Evolutionary conservation across 1,284 basidiomycete species (phyloP).

Genomic region (Rhodotorula sp.): DNA sequence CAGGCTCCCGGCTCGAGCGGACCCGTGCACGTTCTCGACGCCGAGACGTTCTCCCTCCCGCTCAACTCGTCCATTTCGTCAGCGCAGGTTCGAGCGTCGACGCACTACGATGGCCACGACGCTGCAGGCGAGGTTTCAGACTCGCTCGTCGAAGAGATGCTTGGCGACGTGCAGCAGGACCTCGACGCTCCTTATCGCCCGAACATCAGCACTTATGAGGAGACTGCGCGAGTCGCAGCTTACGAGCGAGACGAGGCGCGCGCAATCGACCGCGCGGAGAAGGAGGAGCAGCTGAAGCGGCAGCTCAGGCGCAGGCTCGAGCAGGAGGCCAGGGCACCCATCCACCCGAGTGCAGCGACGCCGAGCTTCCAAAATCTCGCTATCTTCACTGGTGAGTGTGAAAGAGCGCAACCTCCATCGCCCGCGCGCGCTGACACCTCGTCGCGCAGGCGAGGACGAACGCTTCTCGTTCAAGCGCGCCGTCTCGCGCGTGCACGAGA

Average conservation of each 20-base stretch:
- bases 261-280: slow-evolving; percentile 14
- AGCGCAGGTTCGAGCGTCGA: neutral
- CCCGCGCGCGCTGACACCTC: neutral
- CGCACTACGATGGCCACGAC: slow-evolving; percentile 21
- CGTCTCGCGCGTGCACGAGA: slow-evolving; percentile 66
- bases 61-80: slow-evolving; percentile 15
- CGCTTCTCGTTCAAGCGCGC: slow-evolving; percentile 58
- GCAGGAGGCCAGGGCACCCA: slow-evolving; percentile 16
- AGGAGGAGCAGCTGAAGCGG: slow-evolving; percentile 6
- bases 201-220: slow-evolving; percentile 44
- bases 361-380: slow-evolving; percentile 57
- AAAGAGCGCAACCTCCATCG: neutral
- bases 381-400: slow-evolving; percentile 62
- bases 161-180: slow-evolving; percentile 44
- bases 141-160: slow-evolving; percentile 44
- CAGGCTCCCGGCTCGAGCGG: slow-evolving; percentile 24
- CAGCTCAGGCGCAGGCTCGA: slow-evolving; percentile 1
- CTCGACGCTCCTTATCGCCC: slow-evolving; percentile 47
- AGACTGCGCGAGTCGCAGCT: slow-evolving; percentile 13
- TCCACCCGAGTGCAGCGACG: slow-evolving; percentile 38
- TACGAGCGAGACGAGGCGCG: slow-evolving; percentile 25
- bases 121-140: slow-evolving; percentile 41
- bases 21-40: slow-evolving; percentile 31
- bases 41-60: slow-evolving; percentile 25
- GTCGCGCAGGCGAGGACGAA: slow-evolving; percentile 56